Evolutionary conservation across 176 grass and related monocot genomes (phyloP).

Genomic region (Zoysia japonica): DNA sequence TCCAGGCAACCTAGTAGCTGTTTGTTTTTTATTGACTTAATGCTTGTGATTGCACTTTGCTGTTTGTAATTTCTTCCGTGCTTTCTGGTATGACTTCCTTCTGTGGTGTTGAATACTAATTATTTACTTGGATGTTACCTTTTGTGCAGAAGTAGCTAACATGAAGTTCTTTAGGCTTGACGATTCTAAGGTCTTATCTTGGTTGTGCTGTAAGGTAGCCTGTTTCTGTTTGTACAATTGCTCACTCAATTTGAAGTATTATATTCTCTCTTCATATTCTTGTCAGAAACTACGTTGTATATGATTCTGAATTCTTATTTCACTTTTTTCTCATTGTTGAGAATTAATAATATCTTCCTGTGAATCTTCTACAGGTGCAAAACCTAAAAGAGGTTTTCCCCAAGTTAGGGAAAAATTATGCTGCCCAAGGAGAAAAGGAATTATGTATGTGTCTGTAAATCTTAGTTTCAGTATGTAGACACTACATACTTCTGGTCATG

Average conservation of each 20-base stretch:
- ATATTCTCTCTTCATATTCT: neutral
- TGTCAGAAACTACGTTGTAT: neutral
- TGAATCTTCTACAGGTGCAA: constrained; percentile 62
- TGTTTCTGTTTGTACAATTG: constrained; percentile 23
- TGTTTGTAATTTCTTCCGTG: neutral
- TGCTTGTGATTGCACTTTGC: constrained; percentile 13
- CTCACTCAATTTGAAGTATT: neutral
- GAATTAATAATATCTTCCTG: neutral
- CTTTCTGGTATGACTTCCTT: constrained; percentile 9
- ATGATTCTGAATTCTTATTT: neutral
- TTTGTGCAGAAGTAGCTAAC: constrained; percentile 76
- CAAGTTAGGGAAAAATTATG: constrained; percentile 86
- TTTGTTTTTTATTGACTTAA: constrained; percentile 3
- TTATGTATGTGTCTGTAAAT: constrained; percentile 52
- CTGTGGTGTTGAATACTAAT: constrained; percentile 19
- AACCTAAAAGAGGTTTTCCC: constrained; percentile 75
- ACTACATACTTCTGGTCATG: constrained; percentile 8
- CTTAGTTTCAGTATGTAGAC: constrained; percentile 8
- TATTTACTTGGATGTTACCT: constrained; percentile 31
- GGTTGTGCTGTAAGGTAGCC: constrained; percentile 91
- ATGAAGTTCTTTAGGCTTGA: constrained; percentile 85
- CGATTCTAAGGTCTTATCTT: constrained; percentile 83
- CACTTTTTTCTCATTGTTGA: neutral
- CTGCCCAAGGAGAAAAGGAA: constrained; percentile 83
- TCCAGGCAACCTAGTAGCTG: neutral